Base-by-base conservation (phyloP, 768 basidiomycete genomes). In the Boletus vinaceobasis region DNA sequence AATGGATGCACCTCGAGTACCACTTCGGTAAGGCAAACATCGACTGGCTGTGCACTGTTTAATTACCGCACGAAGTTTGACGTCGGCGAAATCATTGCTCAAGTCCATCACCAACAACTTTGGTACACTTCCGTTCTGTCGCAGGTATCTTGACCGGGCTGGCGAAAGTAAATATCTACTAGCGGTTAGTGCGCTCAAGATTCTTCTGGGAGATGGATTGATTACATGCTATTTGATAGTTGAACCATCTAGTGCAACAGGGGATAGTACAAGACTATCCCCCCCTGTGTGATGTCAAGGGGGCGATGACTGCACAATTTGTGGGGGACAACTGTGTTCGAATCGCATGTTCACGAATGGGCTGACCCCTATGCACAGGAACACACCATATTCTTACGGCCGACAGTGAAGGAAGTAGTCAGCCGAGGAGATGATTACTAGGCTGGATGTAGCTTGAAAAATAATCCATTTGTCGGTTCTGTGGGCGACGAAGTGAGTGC, bases 81-180 rank as follows among this genome's bases (percentile, higher is more conserved):
- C 85, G 9, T 85, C 90, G 19, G 93, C 95, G 0, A 94, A 93
- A 70, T 81, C 87, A 6, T 74, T 99, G 19, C 77, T 98, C 31
- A 88, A 86, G 61, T 84, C 86, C 5, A 98, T 99, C 71, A 88
- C 90, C 65, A 88, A 82, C 70, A 88, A 90, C 71, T 99, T 99
- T 68, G 95, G 93, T 29, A 96, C 96, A 11, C 73, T 98, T 56
- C 95, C 97, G 4, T 99, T 91, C 73, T 98, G 96, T 71, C 83
- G 95, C 62, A 80, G 97, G 57, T 99, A 99, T 71, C 82, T 99
- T 19, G 97, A 98, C 65, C 85, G 95, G 26, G 75, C 78, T 5
- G 97, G 97, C 14, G 94, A 98, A 75, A 92, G 83, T 75, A 93
- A 88, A 71, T 96, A 99, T 70, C 75, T 98, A 19, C 76, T 98